These are phyloP conservation scores for Phialophora expanda DNA, from an alignment of 2,329 filamentous ascomycete species.

Conservation along the genomic window DNA sequence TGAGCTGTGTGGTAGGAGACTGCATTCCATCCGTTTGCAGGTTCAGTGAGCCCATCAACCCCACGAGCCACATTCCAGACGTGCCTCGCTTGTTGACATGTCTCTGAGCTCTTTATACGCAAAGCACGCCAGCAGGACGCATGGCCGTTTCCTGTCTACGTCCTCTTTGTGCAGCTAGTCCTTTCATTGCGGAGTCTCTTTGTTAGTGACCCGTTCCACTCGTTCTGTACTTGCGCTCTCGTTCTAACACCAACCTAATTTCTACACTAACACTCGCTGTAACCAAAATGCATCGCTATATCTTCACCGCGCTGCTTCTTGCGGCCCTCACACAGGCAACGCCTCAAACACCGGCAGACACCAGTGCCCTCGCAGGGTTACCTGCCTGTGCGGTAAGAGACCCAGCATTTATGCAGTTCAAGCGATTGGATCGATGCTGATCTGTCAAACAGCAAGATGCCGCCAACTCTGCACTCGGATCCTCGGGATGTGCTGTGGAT, in stretches of 20 bases:
- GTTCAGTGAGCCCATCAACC: not conserved
- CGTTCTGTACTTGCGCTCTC: not conserved
- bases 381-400: slow-evolving; percentile 33
- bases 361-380: slow-evolving; percentile 24
- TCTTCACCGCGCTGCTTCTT: slow-evolving; percentile 21
- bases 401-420: not conserved
- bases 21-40: slow-evolving; percentile 15
- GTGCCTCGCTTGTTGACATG: slow-evolving; percentile 6
- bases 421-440: not conserved
- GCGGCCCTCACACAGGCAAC: slow-evolving; percentile 22
- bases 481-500: slow-evolving; percentile 25
- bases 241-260: not conserved
- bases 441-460: slow-evolving; percentile 27
- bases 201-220: not conserved
- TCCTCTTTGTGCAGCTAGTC: not conserved
- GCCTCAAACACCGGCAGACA: slow-evolving; percentile 22
- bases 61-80: slow-evolving; percentile 18
- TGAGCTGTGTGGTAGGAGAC: not conserved
- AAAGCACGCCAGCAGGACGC: not conserved
- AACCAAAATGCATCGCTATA: slow-evolving; percentile 22
- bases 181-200: not conserved
- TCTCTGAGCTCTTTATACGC: not conserved
- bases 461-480: slow-evolving; percentile 21
- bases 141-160: not conserved
- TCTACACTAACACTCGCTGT: not conserved